Evolutionary conservation across 2,329 filamentous ascomycete species (phyloP).

Genomic region (Ceratocystis eucalypticola): DNA sequence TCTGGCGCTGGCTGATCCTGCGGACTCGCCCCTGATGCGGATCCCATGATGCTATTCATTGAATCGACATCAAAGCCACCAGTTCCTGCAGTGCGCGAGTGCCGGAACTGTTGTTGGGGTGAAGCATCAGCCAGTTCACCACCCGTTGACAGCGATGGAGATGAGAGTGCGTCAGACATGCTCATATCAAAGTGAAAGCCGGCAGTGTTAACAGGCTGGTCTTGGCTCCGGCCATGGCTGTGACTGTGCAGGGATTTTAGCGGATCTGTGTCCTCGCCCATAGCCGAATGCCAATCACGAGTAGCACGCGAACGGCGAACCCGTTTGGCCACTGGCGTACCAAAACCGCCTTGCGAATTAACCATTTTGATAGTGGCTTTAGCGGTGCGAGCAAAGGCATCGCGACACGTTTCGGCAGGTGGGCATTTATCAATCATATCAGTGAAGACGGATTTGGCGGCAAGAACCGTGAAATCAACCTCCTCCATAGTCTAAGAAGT

Average conservation of each 20-base stretch:
- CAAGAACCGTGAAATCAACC: constrained; percentile 91
- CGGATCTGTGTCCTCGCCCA: constrained; percentile 21
- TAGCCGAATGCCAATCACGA: constrained; percentile 25
- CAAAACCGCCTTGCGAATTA: constrained; percentile 73
- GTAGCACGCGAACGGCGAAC: constrained; percentile 22
- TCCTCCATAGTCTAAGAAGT: constrained; percentile 65
- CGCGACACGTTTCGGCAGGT: constrained; percentile 83
- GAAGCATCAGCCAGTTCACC: constrained; percentile 30
- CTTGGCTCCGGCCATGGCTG: not conserved
- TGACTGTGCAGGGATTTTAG: constrained; percentile 19
- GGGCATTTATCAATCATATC: constrained; percentile 92
- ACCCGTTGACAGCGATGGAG: constrained; percentile 29
- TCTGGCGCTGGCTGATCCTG: not conserved
- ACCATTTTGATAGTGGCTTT: constrained; percentile 95
- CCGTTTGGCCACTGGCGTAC: constrained; percentile 28
- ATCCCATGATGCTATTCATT: not conserved
- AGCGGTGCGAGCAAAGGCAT: constrained; percentile 88
- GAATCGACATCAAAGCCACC: constrained; percentile 5
- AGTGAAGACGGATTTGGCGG: constrained; percentile 80
- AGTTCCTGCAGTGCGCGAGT: constrained; percentile 16
- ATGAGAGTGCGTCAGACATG: constrained; percentile 31
- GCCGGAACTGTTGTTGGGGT: constrained; percentile 24
- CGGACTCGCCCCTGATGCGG: not conserved
- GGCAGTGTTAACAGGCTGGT: too few relatives aligned
- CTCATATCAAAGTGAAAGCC: constrained; percentile 27